A percentile compares a stretch with the other conserved stretches of the same genome.
phyloP scores from a whole-genome alignment of 2,329 filamentous ascomycete genomes.

The Periconia digitata region DNA sequence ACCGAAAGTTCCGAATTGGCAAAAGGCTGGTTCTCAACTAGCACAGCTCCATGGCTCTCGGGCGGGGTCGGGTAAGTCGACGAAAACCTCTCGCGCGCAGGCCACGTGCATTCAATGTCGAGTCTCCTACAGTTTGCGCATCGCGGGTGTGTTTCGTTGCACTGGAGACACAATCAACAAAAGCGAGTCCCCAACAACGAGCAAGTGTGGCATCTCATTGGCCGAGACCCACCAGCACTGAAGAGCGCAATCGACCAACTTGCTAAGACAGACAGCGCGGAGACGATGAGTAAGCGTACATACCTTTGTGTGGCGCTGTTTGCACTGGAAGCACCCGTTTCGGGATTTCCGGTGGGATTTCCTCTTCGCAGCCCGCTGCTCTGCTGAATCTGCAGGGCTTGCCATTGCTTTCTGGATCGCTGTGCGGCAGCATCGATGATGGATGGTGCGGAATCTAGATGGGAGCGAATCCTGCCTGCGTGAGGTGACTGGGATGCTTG shows the following conservation, averaged over 20 bases:
- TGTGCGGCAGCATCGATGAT: not conserved
- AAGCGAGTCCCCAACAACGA: not conserved
- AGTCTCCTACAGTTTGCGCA: conserved; percentile 34
- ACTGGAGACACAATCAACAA: conserved; percentile 15
- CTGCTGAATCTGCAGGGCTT: conserved; percentile 1
- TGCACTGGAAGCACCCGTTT: conserved; percentile 35
- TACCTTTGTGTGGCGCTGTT: conserved; percentile 37
- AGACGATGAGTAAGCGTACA: not conserved
- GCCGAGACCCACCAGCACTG: not conserved
- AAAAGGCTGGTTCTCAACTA: conserved; percentile 4
- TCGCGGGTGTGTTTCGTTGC: conserved; percentile 32
- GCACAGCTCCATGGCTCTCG: conserved; percentile 12
- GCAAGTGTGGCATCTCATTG: not conserved
- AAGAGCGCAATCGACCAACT: too few species aligned
- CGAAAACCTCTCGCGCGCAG: conserved; percentile 21
- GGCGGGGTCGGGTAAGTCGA: conserved; percentile 15
- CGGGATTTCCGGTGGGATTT: conserved; percentile 37
- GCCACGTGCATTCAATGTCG: conserved; percentile 34
- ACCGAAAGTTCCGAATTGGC: conserved; percentile 9
- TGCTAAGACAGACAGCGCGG: not conserved
- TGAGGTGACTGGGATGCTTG: not conserved
- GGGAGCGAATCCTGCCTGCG: too few species aligned
- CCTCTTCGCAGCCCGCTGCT: conserved; percentile 18
- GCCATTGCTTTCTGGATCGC: conserved; percentile 1
- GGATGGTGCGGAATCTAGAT: not conserved